Evolutionary conservation across 2,329 filamentous ascomycete species (phyloP), one percentile per base, ranked within the genome.

Genomic region (Colletotrichum sidae): DNA sequence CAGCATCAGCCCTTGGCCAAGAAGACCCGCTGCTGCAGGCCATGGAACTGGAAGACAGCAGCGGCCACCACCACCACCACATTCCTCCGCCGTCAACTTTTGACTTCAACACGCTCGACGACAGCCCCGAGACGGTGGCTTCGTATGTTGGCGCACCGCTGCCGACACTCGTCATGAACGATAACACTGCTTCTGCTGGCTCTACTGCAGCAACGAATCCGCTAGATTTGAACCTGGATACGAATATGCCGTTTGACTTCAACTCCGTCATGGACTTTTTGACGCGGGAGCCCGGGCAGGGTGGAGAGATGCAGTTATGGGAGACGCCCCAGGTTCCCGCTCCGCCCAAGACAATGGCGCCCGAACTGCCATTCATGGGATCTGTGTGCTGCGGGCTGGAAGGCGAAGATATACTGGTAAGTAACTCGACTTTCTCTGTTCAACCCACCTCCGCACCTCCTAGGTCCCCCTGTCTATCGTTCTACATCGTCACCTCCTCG

Each of bases 171-270:
- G 52, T 54, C 9, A 53, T 54, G 52, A 56, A 42, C 9, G 61
- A 56, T 15, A 44, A 11, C 42, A 45, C n/a, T 54, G 13, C 25
- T 35, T n/a, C 41, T 8, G 34, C 25, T 13, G 37, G 41, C 55
- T 34, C 53, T 52, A 50, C 53, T 54, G 8, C 65, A 8, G 49
- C 69, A 13, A 68, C 60, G 68, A 69, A 65, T 67, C 70, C 74
- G 46, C 60, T 57, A 62, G 46, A 17, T 41, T 39, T 56, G 45
- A 35, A 41, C 41, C 41, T 66, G 37, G 68, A 69, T 41, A 65
- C 69, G 60, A 52, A 65, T 15, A 61, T 77, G 56, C 69, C 73
- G 50, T 78, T 79, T 69, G 77, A 79, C 66, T 67, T 67, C 17
- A 67, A 68, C 42, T 59, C 64, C 9, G 58, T 68, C 41, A 67